These are phyloP conservation scores for Liriodendron chinense DNA, from an alignment of 164 flowering plant species.

Conservation along the genomic window DNA sequence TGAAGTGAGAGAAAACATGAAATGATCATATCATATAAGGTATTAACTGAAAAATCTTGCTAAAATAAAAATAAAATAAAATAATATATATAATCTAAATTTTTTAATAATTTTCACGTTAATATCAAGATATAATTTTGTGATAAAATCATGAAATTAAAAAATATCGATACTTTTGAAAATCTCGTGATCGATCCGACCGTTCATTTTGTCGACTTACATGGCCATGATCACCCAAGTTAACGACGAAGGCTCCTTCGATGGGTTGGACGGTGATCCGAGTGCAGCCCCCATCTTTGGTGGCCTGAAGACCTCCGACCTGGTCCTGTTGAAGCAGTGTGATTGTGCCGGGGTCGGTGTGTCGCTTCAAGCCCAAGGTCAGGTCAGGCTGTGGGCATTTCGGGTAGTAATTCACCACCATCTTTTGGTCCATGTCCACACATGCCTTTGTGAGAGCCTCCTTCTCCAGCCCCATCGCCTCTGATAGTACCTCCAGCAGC, in stretches of 20 bases:
- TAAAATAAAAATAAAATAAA: no score
- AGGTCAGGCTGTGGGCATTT: conserved; percentile 84
- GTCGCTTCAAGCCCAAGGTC: conserved; percentile 85
- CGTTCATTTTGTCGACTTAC: no score
- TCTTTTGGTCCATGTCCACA: conserved; percentile 85
- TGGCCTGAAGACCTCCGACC: conserved; percentile 88
- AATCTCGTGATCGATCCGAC: no score
- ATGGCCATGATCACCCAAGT: conserved; percentile 87
- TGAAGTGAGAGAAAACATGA: neutral
- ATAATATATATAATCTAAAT: no score
- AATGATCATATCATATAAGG: neutral
- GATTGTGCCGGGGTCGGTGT: conserved; percentile 88
- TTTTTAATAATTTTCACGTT: no score
- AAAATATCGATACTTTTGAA: no score
- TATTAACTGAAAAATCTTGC: no score
- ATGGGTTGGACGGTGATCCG: conserved; percentile 90
- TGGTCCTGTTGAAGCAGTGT: conserved; percentile 75
- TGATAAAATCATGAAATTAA: no score
- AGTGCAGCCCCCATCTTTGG: conserved; percentile 65
- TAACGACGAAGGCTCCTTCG: conserved; percentile 77
- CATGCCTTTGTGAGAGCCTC: conserved; percentile 79
- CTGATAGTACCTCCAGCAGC: conserved; percentile 70
- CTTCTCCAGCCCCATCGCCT: conserved; percentile 74
- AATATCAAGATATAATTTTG: no score
- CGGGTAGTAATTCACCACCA: conserved; percentile 79